Percentiles rank a stretch among this genome's conserved stretches.
Evolutionary conservation across 495 filamentous ascomycete species (phyloP).

Genomic region (Hypomontagnella monticulosa): DNA sequence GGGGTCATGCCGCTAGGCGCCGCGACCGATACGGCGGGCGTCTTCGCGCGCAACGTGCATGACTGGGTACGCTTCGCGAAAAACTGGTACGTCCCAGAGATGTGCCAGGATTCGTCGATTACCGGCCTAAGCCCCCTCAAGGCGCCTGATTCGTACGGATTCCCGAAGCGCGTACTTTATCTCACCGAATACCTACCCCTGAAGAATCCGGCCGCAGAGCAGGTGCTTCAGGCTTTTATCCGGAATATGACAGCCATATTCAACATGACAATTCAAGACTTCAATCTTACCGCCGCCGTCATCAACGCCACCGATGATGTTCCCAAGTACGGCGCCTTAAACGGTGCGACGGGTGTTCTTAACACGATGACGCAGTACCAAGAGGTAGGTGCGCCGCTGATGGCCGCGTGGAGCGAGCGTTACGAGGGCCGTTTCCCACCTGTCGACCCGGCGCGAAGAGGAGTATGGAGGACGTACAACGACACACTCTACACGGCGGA

Average conservation of each 20-base stretch:
- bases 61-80: slow-evolving; percentile 52
- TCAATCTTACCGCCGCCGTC: slow-evolving; percentile 45
- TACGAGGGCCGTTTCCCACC: slow-evolving; percentile 53
- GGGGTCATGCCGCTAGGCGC: slow-evolving; percentile 58
- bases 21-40: slow-evolving; percentile 57
- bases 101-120: slow-evolving; percentile 45
- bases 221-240: slow-evolving; percentile 54
- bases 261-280: slow-evolving; percentile 51
- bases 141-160: slow-evolving; percentile 45
- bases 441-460: slow-evolving; percentile 46
- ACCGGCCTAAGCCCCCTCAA: slow-evolving; percentile 48
- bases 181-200: slow-evolving; percentile 52
- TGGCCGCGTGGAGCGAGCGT: slow-evolving; percentile 36
- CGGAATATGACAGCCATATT: slow-evolving; percentile 68
- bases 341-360: slow-evolving; percentile 16
- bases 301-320: slow-evolving; percentile 46
- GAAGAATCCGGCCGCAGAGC: slow-evolving; percentile 49
- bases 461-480: slow-evolving; percentile 35
- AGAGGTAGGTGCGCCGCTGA: slow-evolving; percentile 41
- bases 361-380: slow-evolving; percentile 36
- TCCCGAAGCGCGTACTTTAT: slow-evolving; percentile 50
- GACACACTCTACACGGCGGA: slow-evolving; percentile 34
- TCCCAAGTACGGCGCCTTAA: slow-evolving; percentile 21
- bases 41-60: slow-evolving; percentile 50
- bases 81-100: slow-evolving; percentile 50